Conservation (phyloP, 2,329 filamentous ascomycete species). For the Lanzia echinophila region DNA sequence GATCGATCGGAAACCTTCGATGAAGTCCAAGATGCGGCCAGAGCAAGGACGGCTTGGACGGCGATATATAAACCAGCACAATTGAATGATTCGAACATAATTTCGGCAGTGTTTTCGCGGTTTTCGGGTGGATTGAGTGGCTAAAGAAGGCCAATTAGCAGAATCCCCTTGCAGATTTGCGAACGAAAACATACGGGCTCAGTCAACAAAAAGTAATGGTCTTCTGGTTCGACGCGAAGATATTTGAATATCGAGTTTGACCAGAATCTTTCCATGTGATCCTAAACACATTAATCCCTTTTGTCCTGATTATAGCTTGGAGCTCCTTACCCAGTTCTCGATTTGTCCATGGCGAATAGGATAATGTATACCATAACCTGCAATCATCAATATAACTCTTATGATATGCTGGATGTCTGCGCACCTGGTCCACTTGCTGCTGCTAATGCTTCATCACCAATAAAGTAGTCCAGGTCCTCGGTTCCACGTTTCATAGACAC, state of each 20-base stretch:
- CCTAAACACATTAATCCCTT: constrained; percentile 43
- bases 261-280: constrained; percentile 99
- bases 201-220: constrained; percentile 96
- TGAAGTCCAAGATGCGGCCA: constrained; percentile 97
- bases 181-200: constrained; percentile 66
- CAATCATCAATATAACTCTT: constrained; percentile 18
- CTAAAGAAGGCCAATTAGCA: constrained; percentile 37
- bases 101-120: constrained; percentile 97
- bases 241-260: constrained; percentile 99
- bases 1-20: constrained; percentile 96
- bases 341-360: constrained; percentile 97
- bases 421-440: constrained; percentile 76
- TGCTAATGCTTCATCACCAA: constrained; percentile 88
- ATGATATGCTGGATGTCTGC: not conserved
- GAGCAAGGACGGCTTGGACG: constrained; percentile 91
- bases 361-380: constrained; percentile 93
- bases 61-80: constrained; percentile 98
- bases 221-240: constrained; percentile 92
- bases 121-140: constrained; percentile 97
- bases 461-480: constrained; percentile 97
- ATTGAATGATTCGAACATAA: constrained; percentile 99
- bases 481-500: constrained; percentile 89
- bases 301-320: not conserved
- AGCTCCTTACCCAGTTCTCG: constrained; percentile 80
- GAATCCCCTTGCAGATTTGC: not conserved